Conservation (phyloP, 2,329 filamentous ascomycete genomes). For the Zasmidium angulare region DNA sequence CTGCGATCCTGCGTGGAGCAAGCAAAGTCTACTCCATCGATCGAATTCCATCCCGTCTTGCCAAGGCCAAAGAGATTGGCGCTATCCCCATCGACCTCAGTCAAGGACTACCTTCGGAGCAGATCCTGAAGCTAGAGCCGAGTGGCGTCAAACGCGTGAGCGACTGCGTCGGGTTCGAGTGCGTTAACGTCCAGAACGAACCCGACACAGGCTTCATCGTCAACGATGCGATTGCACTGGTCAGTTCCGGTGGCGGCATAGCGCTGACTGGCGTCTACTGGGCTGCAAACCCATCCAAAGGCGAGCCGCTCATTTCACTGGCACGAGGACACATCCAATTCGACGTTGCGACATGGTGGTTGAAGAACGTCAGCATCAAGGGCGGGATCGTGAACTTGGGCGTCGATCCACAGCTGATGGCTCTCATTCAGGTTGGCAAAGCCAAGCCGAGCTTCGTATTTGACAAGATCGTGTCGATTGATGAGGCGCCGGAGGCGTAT, state of each 20-base stretch:
- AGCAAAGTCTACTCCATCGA: background rate
- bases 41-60: background rate
- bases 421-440: background rate
- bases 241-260: background rate
- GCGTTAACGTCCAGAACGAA: background rate
- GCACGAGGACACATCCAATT: background rate
- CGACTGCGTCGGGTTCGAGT: background rate
- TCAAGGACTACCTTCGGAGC: background rate
- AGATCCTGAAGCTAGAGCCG: background rate
- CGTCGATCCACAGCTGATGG: background rate
- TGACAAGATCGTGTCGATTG: background rate
- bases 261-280: background rate
- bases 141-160: background rate
- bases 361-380: background rate
- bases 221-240: background rate
- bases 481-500: background rate
- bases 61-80: background rate
- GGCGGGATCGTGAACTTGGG: background rate
- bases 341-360: background rate
- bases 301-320: background rate
- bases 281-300: background rate
- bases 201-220: background rate
- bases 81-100: background rate
- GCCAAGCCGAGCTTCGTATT: background rate
- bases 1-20: background rate